Percentiles rank a stretch among this genome's conserved stretches.
Conservation (phyloP, 75 land plant species). For the Pinus taeda region DNA sequence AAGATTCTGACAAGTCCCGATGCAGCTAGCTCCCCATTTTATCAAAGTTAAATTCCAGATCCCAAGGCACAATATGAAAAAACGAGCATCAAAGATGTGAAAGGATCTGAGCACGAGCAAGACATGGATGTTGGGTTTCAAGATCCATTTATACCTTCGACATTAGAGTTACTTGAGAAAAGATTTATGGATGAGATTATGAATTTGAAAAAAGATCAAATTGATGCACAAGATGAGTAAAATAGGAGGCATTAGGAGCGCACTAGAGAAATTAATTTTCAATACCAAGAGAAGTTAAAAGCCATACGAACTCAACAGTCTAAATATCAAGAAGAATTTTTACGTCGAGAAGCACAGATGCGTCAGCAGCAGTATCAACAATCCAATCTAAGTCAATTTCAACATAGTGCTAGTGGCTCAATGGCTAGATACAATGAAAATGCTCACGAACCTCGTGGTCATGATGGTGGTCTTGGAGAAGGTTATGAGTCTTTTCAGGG, state of each 20-base stretch:
- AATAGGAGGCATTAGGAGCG: slow-evolving; percentile 67
- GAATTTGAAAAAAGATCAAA: no score
- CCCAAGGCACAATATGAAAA: no score
- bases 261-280: slow-evolving; percentile 66
- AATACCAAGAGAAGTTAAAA: slow-evolving; percentile 70
- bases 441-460: slow-evolving; percentile 24
- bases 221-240: no score
- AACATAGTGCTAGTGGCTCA: slow-evolving; percentile 12
- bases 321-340: slow-evolving; percentile 65
- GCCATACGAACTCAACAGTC: slow-evolving; percentile 65
- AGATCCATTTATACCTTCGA: no score
- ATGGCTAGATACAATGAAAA: neutral
- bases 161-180: no score
- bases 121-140: no score
- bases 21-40: no score
- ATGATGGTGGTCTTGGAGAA: slow-evolving; percentile 13
- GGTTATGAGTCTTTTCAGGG: slow-evolving; percentile 36
- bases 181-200: no score
- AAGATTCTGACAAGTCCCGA: no score
- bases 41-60: no score
- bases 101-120: no score
- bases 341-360: slow-evolving; percentile 63
- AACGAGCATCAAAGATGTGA: no score
- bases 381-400: slow-evolving; percentile 18
- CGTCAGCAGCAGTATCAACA: slow-evolving; percentile 73